Evolutionary conservation across 306 rosid species (phyloP).

Genomic region (Quillaja saponaria): DNA sequence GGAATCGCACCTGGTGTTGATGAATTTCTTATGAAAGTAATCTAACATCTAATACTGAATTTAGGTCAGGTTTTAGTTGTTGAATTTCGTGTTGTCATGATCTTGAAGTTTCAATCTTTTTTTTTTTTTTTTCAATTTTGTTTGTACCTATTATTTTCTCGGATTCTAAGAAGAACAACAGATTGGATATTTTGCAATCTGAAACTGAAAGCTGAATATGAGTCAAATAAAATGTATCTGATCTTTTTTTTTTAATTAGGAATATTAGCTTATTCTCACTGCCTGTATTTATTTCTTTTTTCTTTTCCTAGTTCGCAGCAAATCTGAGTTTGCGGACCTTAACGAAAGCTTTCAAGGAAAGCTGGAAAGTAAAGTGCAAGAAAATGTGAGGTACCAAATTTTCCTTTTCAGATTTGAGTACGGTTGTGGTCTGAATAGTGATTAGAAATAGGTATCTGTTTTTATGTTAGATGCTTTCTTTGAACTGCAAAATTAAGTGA

Average conservation of each 20-base stretch:
- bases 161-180: background rate
- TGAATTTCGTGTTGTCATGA: background rate
- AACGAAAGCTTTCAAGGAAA: conserved; percentile 33
- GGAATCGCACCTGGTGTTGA: conserved; percentile 19
- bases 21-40: background rate
- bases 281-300: conserved; percentile 1
- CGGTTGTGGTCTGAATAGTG: background rate
- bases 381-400: conserved; percentile 43
- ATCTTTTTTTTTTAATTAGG: background rate
- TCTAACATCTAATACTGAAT: conserved; percentile 15
- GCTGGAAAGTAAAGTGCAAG: conserved; percentile 33
- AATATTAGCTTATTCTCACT: background rate
- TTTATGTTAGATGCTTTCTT: background rate
- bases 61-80: background rate
- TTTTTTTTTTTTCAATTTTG: background rate
- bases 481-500: background rate
- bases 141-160: background rate
- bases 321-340: conserved; percentile 14
- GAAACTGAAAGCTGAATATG: background rate
- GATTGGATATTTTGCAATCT: background rate
- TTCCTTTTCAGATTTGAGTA: conserved; percentile 24
- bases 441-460: conserved; percentile 1
- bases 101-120: background rate
- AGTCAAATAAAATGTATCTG: conserved; percentile 7
- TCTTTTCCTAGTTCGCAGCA: conserved; percentile 9